Conservation (phyloP, 2,329 filamentous ascomycete species). For the Colletotrichum tabaci region DNA sequence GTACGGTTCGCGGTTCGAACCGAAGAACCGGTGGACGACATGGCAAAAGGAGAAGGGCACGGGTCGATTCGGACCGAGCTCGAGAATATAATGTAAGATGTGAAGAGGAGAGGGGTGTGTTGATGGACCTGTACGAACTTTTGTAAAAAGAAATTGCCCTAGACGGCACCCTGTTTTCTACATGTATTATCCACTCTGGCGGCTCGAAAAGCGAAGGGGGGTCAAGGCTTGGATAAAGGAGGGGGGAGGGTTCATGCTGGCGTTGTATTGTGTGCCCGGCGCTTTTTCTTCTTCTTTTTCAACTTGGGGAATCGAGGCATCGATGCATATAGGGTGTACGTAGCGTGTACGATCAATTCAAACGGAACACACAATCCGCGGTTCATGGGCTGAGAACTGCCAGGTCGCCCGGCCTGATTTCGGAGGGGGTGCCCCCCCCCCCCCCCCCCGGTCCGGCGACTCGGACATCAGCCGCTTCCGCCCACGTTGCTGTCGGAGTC, state of each 20-base stretch:
- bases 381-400: too few relatives aligned
- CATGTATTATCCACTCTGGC: constrained; percentile 12
- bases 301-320: background rate
- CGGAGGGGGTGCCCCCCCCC: too few relatives aligned
- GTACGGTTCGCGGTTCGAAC: constrained; percentile 35
- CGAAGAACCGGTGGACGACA: constrained; percentile 34
- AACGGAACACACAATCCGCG: too few relatives aligned
- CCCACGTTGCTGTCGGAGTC: background rate
- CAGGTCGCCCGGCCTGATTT: background rate
- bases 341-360: constrained; percentile 1
- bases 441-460: too few relatives aligned
- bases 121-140: constrained; percentile 10
- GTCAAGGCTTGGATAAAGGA: background rate
- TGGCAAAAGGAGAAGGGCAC: constrained; percentile 42
- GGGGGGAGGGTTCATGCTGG: background rate
- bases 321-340: background rate
- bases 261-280: background rate
- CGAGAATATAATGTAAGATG: constrained; percentile 36
- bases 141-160: constrained; percentile 4
- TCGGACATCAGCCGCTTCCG: background rate
- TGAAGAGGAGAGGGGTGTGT: background rate
- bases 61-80: constrained; percentile 39
- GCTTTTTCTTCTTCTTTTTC: background rate
- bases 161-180: constrained; percentile 16
- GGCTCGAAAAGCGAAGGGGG: background rate